These are phyloP conservation scores for Combretum micranthum DNA, from an alignment of 345 rosid species.

Conservation along the genomic window DNA sequence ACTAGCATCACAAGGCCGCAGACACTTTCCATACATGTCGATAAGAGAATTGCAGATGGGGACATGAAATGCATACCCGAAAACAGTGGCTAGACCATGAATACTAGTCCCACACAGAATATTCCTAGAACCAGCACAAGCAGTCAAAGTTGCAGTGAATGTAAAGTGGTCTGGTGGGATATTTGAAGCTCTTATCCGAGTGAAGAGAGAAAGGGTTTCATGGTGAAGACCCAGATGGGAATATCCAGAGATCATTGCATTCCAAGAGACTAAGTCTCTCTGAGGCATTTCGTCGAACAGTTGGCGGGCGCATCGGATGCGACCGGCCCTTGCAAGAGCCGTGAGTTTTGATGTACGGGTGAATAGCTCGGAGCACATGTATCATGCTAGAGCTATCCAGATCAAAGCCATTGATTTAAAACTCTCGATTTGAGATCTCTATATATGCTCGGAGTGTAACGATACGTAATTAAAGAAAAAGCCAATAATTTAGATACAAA, in stretches of 20 bases:
- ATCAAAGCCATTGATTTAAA: too few relatives aligned
- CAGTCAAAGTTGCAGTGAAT: constrained; percentile 49
- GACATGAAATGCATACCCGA: constrained; percentile 31
- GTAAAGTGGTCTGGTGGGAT: constrained; percentile 50
- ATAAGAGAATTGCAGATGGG: constrained; percentile 63
- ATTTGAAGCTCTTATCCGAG: constrained; percentile 31
- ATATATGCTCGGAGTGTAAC: too few relatives aligned
- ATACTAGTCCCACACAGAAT: constrained; percentile 34
- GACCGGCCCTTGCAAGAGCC: constrained; percentile 33
- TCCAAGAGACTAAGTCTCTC: constrained; percentile 60
- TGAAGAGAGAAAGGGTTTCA: constrained; percentile 43
- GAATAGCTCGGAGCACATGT: constrained; percentile 24
- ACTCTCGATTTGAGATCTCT: too few relatives aligned
- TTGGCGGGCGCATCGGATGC: constrained; percentile 40
- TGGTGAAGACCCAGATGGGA: constrained; percentile 50
- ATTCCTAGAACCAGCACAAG: constrained; percentile 40
- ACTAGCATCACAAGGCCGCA: constrained; percentile 32
- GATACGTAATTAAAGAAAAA: too few relatives aligned
- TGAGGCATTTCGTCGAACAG: constrained; percentile 64
- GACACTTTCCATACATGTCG: constrained; percentile 80
- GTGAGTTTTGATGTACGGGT: constrained; percentile 44
- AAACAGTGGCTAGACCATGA: constrained; percentile 39
- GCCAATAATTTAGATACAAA: too few relatives aligned
- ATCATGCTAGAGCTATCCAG: too few relatives aligned
- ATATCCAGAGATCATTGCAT: constrained; percentile 63